Evolutionary conservation across 2,329 filamentous ascomycete species (phyloP).

Genomic region (Colletotrichum godetiae): DNA sequence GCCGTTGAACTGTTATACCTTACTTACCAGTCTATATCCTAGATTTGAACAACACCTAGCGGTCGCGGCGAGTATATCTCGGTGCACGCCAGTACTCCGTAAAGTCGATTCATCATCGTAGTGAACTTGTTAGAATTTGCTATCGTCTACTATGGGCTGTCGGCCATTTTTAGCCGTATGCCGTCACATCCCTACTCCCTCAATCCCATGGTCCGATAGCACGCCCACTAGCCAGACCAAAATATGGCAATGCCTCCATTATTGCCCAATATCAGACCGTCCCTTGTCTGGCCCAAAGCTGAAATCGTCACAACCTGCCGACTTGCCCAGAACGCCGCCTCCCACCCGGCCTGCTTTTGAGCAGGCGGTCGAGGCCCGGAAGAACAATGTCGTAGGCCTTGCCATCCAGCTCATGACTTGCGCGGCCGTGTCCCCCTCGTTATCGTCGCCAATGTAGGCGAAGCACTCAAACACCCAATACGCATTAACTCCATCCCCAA

Average conservation of each 20-base stretch:
- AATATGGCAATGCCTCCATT: conserved; percentile 13
- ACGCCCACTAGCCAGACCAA: conserved; percentile 11
- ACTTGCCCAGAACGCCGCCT: conserved; percentile 30
- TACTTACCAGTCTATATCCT: no score
- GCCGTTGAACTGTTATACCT: no score
- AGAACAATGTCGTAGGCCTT: conserved; percentile 18
- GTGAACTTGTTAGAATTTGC: conserved; percentile 20
- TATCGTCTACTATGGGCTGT: conserved; percentile 28
- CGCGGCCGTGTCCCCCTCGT: conserved; percentile 14
- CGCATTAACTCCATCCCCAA: conserved; percentile 34
- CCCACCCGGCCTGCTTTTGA: conserved; percentile 14
- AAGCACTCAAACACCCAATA: conserved; percentile 22
- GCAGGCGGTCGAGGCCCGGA: conserved; percentile 5
- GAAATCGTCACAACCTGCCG: conserved; percentile 16
- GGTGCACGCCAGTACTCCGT: no score
- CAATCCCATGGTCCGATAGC: not conserved
- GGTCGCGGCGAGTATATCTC: no score
- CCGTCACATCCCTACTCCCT: conserved; percentile 8
- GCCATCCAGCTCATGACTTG: conserved; percentile 17
- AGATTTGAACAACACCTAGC: no score
- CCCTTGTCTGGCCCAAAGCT: conserved; percentile 12
- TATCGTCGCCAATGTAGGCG: conserved; percentile 8
- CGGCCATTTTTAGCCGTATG: conserved; percentile 13
- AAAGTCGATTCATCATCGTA: not conserved
- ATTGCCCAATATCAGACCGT: not conserved